Base-by-base conservation (phyloP, 257 asterid genomes). In the Przewalskia tangutica region DNA sequence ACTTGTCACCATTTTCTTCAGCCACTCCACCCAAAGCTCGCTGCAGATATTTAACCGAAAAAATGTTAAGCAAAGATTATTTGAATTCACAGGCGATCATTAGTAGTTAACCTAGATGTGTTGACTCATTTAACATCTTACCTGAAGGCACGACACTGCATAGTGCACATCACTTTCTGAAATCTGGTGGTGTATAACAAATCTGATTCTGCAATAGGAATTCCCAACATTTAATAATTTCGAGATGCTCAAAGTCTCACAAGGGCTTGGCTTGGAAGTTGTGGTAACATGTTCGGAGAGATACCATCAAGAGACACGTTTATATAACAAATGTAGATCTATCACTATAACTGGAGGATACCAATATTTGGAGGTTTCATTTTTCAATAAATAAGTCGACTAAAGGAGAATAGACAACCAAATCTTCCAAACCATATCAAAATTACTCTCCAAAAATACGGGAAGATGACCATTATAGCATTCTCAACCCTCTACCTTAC, bases 101-200 rank as follows among this genome's bases (percentile, higher is more conserved):
- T n/a, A 66, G 50, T 71, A n/a, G n/a, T n/a, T 8, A 40, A 23
- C 2, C 8, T 16, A 56, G 44, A 64, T 42, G 27, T 17, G 4
- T 12, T 36, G 23, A 48, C 80, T 75, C 42, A 80, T 34, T 46
- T n/a, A 65, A 48, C 58, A 8, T 51, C 60, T 77, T 78, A 95
- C 98, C 99, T 92, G 95, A 81, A 94, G 86, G 90, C 99, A 90
- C 80, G 97, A 89, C 23, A 92, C 65, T 38, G 92, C 62, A 86
- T 91, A 91, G 63, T 89, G 97, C 85, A 94, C 97, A 80, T 96
- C 99, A 27, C 82, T 71, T 70, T 91, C 98, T 36, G 97, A 91
- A 81, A 96, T 93, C 90, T 94, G 99, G 88, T 96, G 99, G 88
- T 96, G 99, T 81, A 91, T 17, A 46, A 92, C 99, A 46, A 93